Conservation (phyloP, 2,329 filamentous ascomycete genomes). For the Coniosporium tulheliwenetii region DNA sequence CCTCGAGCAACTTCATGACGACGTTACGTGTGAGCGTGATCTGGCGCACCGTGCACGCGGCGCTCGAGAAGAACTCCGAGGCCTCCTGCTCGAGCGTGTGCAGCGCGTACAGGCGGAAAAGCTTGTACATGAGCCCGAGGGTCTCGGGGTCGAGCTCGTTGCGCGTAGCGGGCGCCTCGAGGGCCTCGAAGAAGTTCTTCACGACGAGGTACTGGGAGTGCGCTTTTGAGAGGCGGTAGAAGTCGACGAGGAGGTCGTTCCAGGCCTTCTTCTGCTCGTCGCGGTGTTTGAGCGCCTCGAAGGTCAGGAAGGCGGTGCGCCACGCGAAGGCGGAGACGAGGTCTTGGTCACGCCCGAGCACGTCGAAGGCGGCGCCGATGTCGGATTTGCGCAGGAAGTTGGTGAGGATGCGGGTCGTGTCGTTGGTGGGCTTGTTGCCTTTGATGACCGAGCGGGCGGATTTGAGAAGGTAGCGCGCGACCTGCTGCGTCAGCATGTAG, state of each 20-base stretch:
- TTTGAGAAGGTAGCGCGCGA: conserved; percentile 62
- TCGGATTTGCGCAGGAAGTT: conserved; percentile 50
- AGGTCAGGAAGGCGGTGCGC: conserved; percentile 59
- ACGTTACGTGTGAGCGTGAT: conserved; percentile 53
- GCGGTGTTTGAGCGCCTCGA: conserved; percentile 58
- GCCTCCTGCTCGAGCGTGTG: conserved; percentile 54
- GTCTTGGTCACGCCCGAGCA: conserved; percentile 54
- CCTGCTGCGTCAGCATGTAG: conserved; percentile 71
- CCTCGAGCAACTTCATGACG: conserved; percentile 53
- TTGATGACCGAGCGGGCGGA: conserved; percentile 54
- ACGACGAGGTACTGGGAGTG: conserved; percentile 66
- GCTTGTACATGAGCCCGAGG: conserved; percentile 42
- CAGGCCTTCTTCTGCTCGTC: conserved; percentile 62
- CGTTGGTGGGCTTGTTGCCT: conserved; percentile 48
- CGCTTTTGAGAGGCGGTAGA: conserved; percentile 60
- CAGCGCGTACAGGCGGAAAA: conserved; percentile 51
- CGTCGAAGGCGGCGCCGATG: conserved; percentile 57
- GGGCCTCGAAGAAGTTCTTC: conserved; percentile 61
- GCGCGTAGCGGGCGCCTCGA: conserved; percentile 39
- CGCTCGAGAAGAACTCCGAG: conserved; percentile 50
- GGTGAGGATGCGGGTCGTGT: conserved; percentile 51
- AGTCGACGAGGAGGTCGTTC: conserved; percentile 65
- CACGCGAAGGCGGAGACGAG: conserved; percentile 61
- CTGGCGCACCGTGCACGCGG: conserved; percentile 43
- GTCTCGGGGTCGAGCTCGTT: conserved; percentile 42